phyloP scores from a whole-genome alignment of 2,329 filamentous ascomycete genomes.

The Furcasterigmium furcatum region DNA sequence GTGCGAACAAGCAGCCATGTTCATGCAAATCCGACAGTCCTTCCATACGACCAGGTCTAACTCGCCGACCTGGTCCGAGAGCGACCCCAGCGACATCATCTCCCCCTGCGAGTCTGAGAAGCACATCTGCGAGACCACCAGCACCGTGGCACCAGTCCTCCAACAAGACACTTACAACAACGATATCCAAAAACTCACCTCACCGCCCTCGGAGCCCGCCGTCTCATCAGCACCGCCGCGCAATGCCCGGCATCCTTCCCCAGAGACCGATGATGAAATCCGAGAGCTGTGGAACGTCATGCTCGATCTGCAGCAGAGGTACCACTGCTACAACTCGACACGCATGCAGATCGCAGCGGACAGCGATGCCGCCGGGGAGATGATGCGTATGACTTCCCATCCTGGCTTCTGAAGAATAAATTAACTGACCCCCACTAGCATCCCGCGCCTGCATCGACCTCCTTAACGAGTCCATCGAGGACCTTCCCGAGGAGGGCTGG shows the following conservation, averaged over 20 bases:
- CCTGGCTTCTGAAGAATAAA: neutral
- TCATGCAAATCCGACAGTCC: no score
- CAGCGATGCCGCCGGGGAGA: conserved; percentile 7
- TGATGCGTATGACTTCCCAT: conserved; percentile 12
- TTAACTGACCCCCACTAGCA: conserved; percentile 8
- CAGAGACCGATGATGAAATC: neutral
- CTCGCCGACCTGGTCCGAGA: no score
- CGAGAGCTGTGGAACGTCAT: conserved; percentile 13
- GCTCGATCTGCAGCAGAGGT: conserved; percentile 12
- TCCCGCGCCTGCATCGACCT: conserved; percentile 17
- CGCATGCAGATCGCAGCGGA: conserved; percentile 14
- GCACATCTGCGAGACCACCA: neutral
- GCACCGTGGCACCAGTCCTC: neutral
- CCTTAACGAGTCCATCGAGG: conserved; percentile 18
- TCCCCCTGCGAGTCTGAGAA: neutral
- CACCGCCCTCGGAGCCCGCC: neutral
- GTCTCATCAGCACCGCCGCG: neutral
- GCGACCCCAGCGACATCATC: neutral
- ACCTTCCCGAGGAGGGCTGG: conserved; percentile 16
- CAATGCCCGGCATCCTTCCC: neutral
- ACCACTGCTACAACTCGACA: conserved; percentile 15
- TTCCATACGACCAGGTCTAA: no score
- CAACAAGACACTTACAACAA: neutral
- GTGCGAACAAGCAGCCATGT: no score
- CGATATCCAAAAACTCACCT: neutral